phyloP scores from a whole-genome alignment of 2,329 filamentous ascomycete species.

The Phialocephala sp. region DNA sequence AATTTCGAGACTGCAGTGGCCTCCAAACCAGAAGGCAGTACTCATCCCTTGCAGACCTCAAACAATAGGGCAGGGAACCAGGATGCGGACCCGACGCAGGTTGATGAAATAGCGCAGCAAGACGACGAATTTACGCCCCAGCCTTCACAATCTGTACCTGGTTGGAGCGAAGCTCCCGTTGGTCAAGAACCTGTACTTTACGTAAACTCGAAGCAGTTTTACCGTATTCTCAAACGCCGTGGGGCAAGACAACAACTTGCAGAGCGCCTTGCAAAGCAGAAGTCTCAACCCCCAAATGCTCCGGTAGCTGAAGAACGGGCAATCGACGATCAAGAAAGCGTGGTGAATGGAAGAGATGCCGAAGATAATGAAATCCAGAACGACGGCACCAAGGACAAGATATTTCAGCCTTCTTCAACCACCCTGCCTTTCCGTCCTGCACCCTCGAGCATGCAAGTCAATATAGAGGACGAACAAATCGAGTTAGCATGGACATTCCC shows the following conservation, averaged over 20 bases:
- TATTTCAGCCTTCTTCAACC: not conserved
- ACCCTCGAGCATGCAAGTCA: not conserved
- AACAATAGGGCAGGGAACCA: too few relatives aligned
- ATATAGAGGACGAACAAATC: not conserved
- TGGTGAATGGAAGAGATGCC: not conserved
- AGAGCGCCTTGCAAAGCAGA: not conserved
- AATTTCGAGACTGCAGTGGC: not conserved
- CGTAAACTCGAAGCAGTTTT: slow-evolving; percentile 26
- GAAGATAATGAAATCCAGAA: not conserved
- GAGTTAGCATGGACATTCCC: slow-evolving; percentile 7
- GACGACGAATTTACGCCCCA: too few relatives aligned
- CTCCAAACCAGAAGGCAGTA: too few relatives aligned
- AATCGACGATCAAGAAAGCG: not conserved
- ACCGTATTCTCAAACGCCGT: slow-evolving; percentile 23
- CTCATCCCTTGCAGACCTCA: too few relatives aligned
- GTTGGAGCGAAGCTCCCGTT: not conserved
- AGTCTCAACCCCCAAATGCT: not conserved
- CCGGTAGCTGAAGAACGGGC: too few relatives aligned
- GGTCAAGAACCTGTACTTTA: slow-evolving; percentile 13
- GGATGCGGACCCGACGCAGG: too few relatives aligned
- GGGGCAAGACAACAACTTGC: slow-evolving; percentile 14
- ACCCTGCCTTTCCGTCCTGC: not conserved
- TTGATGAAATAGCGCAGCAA: too few relatives aligned
- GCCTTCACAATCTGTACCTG: too few relatives aligned
- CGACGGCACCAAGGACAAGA: not conserved